Evolutionary conservation across 78 protist species (phyloP), one percentile per base, ranked within the genome.

Genomic region (Tieghemostelium lacteum): DNA sequence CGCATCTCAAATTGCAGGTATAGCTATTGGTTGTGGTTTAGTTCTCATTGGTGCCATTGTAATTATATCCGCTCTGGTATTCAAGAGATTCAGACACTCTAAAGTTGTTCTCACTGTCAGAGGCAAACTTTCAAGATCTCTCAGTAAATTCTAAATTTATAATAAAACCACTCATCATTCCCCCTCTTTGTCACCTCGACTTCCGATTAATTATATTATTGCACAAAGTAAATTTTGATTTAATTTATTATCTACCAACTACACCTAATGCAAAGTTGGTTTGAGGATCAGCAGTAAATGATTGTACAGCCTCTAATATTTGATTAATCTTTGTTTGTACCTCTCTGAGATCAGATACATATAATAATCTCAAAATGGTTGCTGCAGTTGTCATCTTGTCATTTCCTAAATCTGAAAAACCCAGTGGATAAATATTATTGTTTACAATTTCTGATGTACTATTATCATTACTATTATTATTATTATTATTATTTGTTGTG

Each of bases 281-380:
- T 42, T 83, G 66, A 31, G 91, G 91, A 66, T 83, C 75, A 29
- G 91, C 91, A 0, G 91, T 55, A 45, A 34, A 69, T 31, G 29
- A 69, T 60, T 83, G 91, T 17, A 83, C 91, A 8, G 55, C 52
- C 26, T 76, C 75, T 33, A 83, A 69, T 45, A 83, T 78, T 60
- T 69, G 65, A 69, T 83, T 83, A n/a, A 83, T 83, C 66, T 83
- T 83, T 31, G 28, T 55, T 58, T 83, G 91, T 42, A 83, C 16
- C 45, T 83, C 91, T 83, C 78, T 83, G 20, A 83, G 24, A 60
- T 83, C 91, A 20, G 91, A 83, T 57, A 83, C 91, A 58, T 83
- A 83, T 4, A 83, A 61, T 31, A 83, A 69, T 69, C 91, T 66
- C 20, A 83, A 52, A 58, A 83, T 83, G 1, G 91, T 83, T 17